Conservation (phyloP, 768 basidiomycete species). For the Tephrocybe rancida region DNA sequence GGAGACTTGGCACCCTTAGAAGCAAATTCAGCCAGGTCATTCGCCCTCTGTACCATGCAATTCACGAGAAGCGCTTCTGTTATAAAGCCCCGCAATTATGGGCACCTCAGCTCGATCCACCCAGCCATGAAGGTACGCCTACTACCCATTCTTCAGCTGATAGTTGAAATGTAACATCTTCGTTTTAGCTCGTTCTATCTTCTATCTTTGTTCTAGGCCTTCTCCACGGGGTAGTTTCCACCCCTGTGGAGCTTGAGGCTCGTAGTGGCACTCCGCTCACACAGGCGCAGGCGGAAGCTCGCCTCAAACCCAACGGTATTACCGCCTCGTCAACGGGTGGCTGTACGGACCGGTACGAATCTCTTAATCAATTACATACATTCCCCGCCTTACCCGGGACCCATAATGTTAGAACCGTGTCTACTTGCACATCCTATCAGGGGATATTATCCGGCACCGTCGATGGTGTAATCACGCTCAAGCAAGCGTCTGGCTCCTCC, state of each 20-base stretch:
- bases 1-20: no score
- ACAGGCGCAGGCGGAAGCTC: slow-evolving; percentile 27
- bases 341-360: slow-evolving; percentile 22
- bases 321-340: slow-evolving; percentile 27
- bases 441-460: slow-evolving; percentile 30
- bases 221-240: not conserved
- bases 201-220: not conserved
- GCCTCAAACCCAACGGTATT: slow-evolving; percentile 24
- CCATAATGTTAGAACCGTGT: slow-evolving; percentile 7
- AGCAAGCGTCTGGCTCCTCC: slow-evolving; percentile 49
- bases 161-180: no score
- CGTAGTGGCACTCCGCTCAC: slow-evolving; percentile 18
- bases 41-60: no score
- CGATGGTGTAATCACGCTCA: slow-evolving; percentile 28
- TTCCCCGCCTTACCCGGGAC: not conserved
- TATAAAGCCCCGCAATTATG: no score
- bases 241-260: not conserved
- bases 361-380: not conserved
- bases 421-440: slow-evolving; percentile 29
- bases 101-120: no score
- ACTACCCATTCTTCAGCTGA: no score
- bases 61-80: no score
- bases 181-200: not conserved
- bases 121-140: no score
- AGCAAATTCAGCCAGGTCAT: no score